Conservation (phyloP, 2,329 filamentous ascomycete species). For the Alternaria incomplexa region DNA sequence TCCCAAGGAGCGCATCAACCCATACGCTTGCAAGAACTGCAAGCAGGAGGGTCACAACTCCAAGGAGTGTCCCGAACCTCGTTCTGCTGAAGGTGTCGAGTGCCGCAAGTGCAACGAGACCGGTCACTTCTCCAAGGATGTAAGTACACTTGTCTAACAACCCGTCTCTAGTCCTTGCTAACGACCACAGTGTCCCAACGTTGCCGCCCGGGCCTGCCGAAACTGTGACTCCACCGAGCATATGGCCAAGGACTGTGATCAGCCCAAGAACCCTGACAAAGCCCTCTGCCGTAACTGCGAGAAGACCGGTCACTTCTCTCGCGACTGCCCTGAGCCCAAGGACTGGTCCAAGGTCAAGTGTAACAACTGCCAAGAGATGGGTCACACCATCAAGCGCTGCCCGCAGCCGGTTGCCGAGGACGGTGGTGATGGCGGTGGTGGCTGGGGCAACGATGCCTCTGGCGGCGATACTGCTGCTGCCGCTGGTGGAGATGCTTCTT, state of each 20-base stretch:
- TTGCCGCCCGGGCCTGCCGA: slow-evolving; percentile 40
- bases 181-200: slow-evolving; percentile 39
- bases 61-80: slow-evolving; percentile 52
- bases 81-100: slow-evolving; percentile 63
- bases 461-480: slow-evolving; percentile 9
- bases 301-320: slow-evolving; percentile 64
- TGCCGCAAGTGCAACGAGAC: slow-evolving; percentile 69
- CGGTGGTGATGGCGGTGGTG: slow-evolving; percentile 16
- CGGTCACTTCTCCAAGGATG: slow-evolving; percentile 46
- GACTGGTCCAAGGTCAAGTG: slow-evolving; percentile 58
- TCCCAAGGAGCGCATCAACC: slow-evolving; percentile 60
- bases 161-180: slow-evolving; percentile 12
- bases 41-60: slow-evolving; percentile 53
- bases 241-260: slow-evolving; percentile 45
- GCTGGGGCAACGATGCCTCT: slow-evolving; percentile 17
- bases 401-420: slow-evolving; percentile 33
- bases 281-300: slow-evolving; percentile 67
- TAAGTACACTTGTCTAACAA: slow-evolving; percentile 11
- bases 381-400: slow-evolving; percentile 46
- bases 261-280: slow-evolving; percentile 48
- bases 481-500: slow-evolving; percentile 26
- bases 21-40: slow-evolving; percentile 73
- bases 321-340: slow-evolving; percentile 64
- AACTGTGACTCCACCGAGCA: slow-evolving; percentile 48
- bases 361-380: slow-evolving; percentile 53